Evolutionary conservation across 768 basidiomycete genomes (phyloP).

Genomic region (Rhodotorula sphaerocarpa): DNA sequence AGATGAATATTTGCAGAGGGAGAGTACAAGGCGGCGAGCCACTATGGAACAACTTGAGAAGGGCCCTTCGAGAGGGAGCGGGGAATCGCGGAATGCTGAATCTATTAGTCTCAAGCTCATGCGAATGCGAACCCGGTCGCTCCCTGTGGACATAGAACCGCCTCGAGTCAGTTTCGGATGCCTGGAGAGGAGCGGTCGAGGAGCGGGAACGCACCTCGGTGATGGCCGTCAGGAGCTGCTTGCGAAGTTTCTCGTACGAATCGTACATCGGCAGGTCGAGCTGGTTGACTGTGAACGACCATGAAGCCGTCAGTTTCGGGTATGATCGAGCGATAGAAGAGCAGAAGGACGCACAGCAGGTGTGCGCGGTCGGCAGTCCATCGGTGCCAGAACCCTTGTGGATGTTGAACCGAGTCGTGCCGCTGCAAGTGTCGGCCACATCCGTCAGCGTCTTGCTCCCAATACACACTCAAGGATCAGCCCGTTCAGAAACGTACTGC

Average conservation of each 20-base stretch:
- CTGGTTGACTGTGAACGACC: constrained; percentile 24
- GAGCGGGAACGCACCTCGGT: constrained; percentile 64
- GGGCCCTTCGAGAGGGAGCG: too few relatives aligned
- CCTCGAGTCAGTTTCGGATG: too few relatives aligned
- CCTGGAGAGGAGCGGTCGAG: too few relatives aligned
- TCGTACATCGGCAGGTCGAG: constrained; percentile 81
- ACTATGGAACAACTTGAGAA: too few relatives aligned
- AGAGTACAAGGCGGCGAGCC: too few relatives aligned
- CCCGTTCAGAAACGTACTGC: constrained; percentile 26
- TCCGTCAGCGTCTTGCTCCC: too few relatives aligned
- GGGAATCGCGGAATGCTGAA: too few relatives aligned
- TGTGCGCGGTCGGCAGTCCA: constrained; percentile 34
- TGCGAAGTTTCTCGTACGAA: constrained; percentile 90
- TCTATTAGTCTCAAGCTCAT: too few relatives aligned
- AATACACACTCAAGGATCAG: too few relatives aligned
- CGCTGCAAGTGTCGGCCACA: background rate
- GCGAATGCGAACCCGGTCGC: background rate
- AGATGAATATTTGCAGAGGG: too few relatives aligned
- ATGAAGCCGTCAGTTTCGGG: too few relatives aligned
- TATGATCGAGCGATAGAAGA: too few relatives aligned
- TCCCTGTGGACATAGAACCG: background rate
- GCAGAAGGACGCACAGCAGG: constrained; percentile 33
- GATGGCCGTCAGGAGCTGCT: constrained; percentile 80
- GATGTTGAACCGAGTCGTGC: constrained; percentile 35
- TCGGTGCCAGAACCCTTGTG: constrained; percentile 16